These are phyloP conservation scores for Turnera subulata DNA, from an alignment of 345 rosid species.

Conservation along the genomic window DNA sequence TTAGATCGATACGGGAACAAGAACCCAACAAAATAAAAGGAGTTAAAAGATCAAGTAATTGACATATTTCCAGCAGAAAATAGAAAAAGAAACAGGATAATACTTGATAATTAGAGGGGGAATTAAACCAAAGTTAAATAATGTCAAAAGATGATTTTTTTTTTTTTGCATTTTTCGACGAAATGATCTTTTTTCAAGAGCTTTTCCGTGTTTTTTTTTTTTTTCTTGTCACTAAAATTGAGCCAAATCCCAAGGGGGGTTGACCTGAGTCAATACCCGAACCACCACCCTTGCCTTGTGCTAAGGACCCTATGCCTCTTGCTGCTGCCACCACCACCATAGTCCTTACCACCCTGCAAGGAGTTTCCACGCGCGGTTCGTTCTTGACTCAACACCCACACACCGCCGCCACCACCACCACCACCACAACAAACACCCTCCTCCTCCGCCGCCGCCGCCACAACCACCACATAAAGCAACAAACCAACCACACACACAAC, in stretches of 20 bases:
- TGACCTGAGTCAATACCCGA: conserved; percentile 99
- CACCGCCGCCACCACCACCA: neutral
- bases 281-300: conserved; percentile 85
- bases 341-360: conserved; percentile 43
- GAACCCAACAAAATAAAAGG: no score
- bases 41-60: no score
- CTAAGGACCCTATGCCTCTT: conserved; percentile 18
- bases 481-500: neutral
- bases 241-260: conserved; percentile 40
- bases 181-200: no score
- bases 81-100: no score
- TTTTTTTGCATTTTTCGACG: no score
- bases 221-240: neutral
- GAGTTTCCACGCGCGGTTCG: conserved; percentile 91
- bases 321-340: neutral
- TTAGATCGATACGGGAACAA: no score
- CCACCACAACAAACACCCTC: neutral
- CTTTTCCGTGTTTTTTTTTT: neutral
- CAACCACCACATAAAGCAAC: neutral
- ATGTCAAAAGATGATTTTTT: no score
- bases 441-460: neutral
- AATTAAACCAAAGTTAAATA: no score
- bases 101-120: no score
- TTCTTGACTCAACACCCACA: conserved; percentile 98
- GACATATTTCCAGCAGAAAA: no score